Evolutionary conservation across 495 filamentous ascomycete species (phyloP), one percentile per base, ranked within the genome.

Genomic region (Apodospora peruviana): DNA sequence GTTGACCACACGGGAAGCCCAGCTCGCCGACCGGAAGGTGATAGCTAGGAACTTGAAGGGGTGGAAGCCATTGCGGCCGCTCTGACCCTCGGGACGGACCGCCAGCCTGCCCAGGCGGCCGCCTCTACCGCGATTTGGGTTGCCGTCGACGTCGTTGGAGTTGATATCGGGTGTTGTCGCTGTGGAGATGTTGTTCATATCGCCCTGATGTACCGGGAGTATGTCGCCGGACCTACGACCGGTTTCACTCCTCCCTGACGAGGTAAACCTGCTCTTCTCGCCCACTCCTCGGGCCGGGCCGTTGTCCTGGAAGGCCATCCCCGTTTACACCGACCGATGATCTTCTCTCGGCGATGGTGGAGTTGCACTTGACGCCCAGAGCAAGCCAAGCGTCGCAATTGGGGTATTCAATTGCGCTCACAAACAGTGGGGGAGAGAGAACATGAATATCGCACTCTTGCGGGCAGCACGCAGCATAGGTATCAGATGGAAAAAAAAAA

Each of bases 51-150:
- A 72, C 35, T 65, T 61, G 9, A 60, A 20, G 5, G 70, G 71
- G 51, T 77, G 66, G 50, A 78, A 43, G 35, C 74, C 73, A 7
- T 41, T 27, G 34, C 74, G 70, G 19, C 70, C 69, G 45, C 64
- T 69, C 56, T 78, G 73, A 54, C 74, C 74, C 5, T 43, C 35
- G 24, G 48, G 25, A 12, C 53, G 60, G 40, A 66, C 51, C 24
- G 9, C 14, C 25, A 60, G 17, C n/a, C 11, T n/a, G 35, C 40
- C 7, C 12, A 27, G 18, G 20, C 21, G 19, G 40, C 51, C 40
- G 14, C 23, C 17, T 0, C 22, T 16, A 32, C 48, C 46, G 11
- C 19, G 40, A 17, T 38, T 29, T 9, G 27, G 20, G 11, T 43
- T 22, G 20, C 50, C 38, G 20, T 17, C 10, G 5, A 36, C 29